These are phyloP conservation scores for Lodderomyces metapsilosis DNA, from an alignment of 1,139 yeast genomes.

Conservation along the genomic window DNA sequence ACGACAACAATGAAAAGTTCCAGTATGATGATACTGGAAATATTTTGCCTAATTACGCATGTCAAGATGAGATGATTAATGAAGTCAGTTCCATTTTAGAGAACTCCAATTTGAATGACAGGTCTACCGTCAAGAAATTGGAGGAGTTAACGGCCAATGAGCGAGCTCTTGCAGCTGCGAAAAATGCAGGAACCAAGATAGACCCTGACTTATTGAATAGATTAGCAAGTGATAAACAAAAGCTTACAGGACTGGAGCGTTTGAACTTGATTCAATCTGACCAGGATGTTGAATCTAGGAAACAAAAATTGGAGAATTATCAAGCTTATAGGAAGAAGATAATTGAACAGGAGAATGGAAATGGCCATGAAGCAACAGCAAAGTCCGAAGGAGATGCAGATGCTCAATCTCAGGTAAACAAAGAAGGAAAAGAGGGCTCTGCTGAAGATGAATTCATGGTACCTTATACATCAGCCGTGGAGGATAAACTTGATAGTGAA, in stretches of 20 bases:
- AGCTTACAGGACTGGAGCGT: conserved; percentile 44
- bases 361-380: conserved; percentile 9
- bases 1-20: conserved; percentile 55
- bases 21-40: conserved; percentile 63
- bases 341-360: conserved; percentile 47
- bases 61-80: conserved; percentile 45
- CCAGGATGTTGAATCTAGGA: conserved; percentile 48
- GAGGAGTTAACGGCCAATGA: conserved; percentile 61
- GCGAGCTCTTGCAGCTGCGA: conserved; percentile 61
- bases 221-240: conserved; percentile 40
- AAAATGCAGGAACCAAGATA: conserved; percentile 46
- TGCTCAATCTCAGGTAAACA: conserved; percentile 1
- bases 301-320: conserved; percentile 43
- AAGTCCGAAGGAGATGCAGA: conserved; percentile 10
- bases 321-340: conserved; percentile 51
- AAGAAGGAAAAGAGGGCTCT: conserved; percentile 13
- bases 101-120: conserved; percentile 42
- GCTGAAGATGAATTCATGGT: conserved; percentile 39
- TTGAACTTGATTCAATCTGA: conserved; percentile 39
- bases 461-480: conserved; percentile 72
- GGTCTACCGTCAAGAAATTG: conserved; percentile 43
- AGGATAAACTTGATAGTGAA: conserved; percentile 64
- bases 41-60: conserved; percentile 58
- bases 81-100: conserved; percentile 45
- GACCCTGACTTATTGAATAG: conserved; percentile 43